Evolutionary conservation across 2,329 filamentous ascomycete species (phyloP).

Genomic region (Tolypocladium tundrense): DNA sequence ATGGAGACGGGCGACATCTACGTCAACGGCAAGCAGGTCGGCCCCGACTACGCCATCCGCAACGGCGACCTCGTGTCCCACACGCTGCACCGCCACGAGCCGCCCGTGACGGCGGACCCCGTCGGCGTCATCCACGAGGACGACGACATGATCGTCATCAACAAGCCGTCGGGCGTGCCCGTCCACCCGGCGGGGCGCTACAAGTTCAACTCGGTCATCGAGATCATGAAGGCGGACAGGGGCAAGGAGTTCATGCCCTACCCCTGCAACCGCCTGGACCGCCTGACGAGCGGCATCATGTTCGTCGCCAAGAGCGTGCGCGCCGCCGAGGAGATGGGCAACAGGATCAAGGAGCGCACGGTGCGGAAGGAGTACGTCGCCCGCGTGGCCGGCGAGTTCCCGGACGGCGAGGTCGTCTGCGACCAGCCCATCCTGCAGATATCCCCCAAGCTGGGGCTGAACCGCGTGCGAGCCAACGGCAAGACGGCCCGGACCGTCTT

Average conservation of each 20-base stretch:
- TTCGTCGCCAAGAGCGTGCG: constrained; percentile 83
- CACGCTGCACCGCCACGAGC: constrained; percentile 90
- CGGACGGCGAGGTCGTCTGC: constrained; percentile 82
- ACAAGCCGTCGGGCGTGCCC: constrained; percentile 90
- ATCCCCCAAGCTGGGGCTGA: constrained; percentile 88
- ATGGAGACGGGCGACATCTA: constrained; percentile 71
- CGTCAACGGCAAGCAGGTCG: constrained; percentile 65
- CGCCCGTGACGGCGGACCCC: constrained; percentile 72
- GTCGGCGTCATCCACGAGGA: constrained; percentile 85
- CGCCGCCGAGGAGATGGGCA: constrained; percentile 66
- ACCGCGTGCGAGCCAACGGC: constrained; percentile 86
- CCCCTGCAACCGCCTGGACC: constrained; percentile 87
- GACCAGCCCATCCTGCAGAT: constrained; percentile 91
- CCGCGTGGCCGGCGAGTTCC: constrained; percentile 82
- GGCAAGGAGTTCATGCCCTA: constrained; percentile 43
- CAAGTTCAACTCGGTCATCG: constrained; percentile 87
- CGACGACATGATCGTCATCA: constrained; percentile 87
- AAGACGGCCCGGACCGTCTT: constrained; percentile 88
- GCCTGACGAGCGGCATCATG: constrained; percentile 94
- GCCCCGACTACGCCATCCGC: constrained; percentile 59
- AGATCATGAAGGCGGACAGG: constrained; percentile 79
- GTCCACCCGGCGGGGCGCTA: constrained; percentile 94
- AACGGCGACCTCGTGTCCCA: constrained; percentile 91
- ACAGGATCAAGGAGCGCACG: constrained; percentile 67
- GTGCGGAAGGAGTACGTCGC: constrained; percentile 95